A percentile compares a stretch with the other conserved stretches of the same genome.
phyloP scores from a whole-genome alignment of 1,284 basidiomycete genomes.

The Rhodotorula sp. region DNA sequence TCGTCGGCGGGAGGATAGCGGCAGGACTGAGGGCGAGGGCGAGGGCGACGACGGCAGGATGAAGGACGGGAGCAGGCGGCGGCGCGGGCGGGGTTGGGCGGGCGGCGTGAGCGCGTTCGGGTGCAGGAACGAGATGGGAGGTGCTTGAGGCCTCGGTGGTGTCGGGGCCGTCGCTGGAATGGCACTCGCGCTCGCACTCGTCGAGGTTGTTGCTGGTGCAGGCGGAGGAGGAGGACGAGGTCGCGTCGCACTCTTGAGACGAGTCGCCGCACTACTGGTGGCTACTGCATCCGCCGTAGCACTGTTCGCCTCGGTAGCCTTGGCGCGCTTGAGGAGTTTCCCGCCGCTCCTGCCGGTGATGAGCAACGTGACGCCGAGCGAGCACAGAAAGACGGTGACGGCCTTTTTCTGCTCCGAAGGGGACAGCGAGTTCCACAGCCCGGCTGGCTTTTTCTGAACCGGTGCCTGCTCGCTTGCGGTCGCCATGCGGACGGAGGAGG shows the following conservation, averaged over 20 bases:
- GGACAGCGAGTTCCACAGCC: conserved; percentile 12
- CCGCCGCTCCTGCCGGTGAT: conserved; percentile 43
- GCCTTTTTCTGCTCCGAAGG: conserved; percentile 38
- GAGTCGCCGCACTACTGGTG: neutral
- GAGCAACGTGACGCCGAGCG: conserved; percentile 41
- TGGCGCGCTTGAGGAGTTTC: conserved; percentile 31
- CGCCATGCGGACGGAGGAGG: neutral
- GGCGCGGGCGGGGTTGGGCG: neutral
- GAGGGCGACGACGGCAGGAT: neutral
- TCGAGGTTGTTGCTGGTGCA: neutral
- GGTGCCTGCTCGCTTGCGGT: neutral
- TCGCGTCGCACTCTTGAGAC: neutral
- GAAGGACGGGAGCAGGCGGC: conserved; percentile 10
- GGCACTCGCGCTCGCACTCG: neutral
- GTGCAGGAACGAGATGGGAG: conserved; percentile 13
- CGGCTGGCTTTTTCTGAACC: neutral
- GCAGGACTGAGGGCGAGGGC: neutral
- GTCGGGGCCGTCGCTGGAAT: neutral
- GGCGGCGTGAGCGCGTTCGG: conserved; percentile 18
- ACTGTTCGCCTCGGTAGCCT: conserved; percentile 7
- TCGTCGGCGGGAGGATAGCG: neutral
- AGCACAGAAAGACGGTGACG: conserved; percentile 38
- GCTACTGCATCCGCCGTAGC: neutral
- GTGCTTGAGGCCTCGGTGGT: neutral
- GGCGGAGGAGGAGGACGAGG: neutral